Evolutionary conservation across 2,329 filamentous ascomycete species (phyloP), one percentile per base, ranked within the genome.

Genomic region (Trichoderma hamatum): DNA sequence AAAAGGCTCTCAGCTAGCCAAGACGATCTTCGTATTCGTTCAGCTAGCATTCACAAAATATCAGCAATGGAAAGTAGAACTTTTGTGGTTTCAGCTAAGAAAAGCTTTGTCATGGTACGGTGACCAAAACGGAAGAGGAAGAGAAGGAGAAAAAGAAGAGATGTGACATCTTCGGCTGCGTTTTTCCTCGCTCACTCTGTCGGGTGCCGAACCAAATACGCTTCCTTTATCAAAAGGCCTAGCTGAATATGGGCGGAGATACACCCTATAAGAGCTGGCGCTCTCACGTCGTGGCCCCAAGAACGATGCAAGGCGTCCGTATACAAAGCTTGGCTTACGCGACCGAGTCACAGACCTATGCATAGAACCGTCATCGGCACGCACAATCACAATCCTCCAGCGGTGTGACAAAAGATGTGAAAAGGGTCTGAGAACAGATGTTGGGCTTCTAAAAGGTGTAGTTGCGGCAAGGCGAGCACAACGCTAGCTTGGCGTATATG

Each of bases 321-420:
- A 58, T 51, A 49, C 52, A 59, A 0, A 34, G 39, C 64, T 59
- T 67, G 54, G 64, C 64, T 59, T 67, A 59, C 54, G 64, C 64
- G 64, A 59, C 64, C 64, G 9, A 24, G 21, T 43, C 49, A 43
- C 54, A 59, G 49, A 21, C 54, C 64, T 14, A 59, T 67, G 64
- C 54, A 30, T 6, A 16, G 34, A 59, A 34, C 64, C 64, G 64
- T 54, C 64, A 28, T 39, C 51, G 32, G 26, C 39, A 28, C 3
- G 30, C 30, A 59, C 64, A 67, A 59, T 28, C 54, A 67, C 54
- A 28, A 9, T 13, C 64, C 54, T 67, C 32, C 59, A 46, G 70
- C 59, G 69, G 69, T 71, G 70, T 70, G 70, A 68, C 70, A 34
- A 19, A 32, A 16, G 32, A 56, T 7, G 65, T 62, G 26, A 2